These are phyloP conservation scores for Jamesozyma hellenica DNA, from an alignment of 805 yeast species.

Conservation along the genomic window DNA sequence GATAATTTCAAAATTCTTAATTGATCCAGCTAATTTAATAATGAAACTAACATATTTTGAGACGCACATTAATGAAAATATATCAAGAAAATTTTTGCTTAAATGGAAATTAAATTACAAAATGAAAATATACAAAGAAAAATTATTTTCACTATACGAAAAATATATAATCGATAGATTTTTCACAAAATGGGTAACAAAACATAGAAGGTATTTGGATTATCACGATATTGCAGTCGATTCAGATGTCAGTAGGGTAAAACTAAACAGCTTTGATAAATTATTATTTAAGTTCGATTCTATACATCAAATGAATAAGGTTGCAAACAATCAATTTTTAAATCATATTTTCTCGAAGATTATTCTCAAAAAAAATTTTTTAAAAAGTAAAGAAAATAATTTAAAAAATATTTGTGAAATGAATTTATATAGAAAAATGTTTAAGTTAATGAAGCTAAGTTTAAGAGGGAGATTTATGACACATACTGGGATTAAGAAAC, in stretches of 20 bases:
- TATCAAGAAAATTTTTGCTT: constrained; percentile 7
- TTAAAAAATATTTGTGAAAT: not conserved
- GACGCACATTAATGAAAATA: constrained; percentile 5
- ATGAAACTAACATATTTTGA: constrained; percentile 19
- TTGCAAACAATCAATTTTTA: constrained; percentile 20
- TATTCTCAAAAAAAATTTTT: constrained; percentile 1
- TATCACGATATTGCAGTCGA: constrained; percentile 5
- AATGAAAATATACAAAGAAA: not conserved
- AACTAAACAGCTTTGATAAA: constrained; percentile 12
- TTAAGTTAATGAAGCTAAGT: not conserved
- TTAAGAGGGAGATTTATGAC: not conserved
- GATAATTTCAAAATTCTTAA: constrained; percentile 11
- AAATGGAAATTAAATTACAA: constrained; percentile 13
- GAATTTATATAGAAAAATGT: not conserved
- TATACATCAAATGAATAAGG: constrained; percentile 9
- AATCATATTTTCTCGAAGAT: constrained; percentile 12
- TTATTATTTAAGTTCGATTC: constrained; percentile 12
- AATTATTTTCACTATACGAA: constrained; percentile 3
- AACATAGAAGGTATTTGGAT: not conserved
- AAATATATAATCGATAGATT: constrained; percentile 6
- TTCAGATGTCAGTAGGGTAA: constrained; percentile 10
- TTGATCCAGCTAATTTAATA: constrained; percentile 17
- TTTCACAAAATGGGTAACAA: constrained; percentile 1
- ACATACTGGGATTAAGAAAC: not conserved
- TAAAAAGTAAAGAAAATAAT: not conserved